phyloP scores from a whole-genome alignment of 495 filamentous ascomycete genomes.

The Hypoxylon trugodes region DNA sequence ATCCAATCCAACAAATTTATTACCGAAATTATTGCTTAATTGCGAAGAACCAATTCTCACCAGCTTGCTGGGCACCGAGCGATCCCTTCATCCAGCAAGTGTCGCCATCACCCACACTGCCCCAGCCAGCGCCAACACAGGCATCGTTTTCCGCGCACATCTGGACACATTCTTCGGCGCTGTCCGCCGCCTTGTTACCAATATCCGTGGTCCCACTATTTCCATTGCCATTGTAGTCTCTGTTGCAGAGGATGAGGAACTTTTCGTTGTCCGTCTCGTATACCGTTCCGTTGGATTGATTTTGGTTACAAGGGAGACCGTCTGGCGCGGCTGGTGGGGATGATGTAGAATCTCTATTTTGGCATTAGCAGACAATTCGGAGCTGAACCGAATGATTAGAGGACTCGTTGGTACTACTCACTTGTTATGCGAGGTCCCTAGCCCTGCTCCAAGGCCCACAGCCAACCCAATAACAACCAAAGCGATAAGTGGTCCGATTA shows the following conservation, averaged over 20 bases:
- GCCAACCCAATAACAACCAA: conserved; percentile 43
- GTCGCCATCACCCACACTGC: conserved; percentile 36
- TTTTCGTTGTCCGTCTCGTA: conserved; percentile 27
- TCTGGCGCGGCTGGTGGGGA: conserved; percentile 10
- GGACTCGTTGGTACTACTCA: not conserved
- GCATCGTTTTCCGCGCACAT: conserved; percentile 35
- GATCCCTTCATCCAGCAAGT: conserved; percentile 62
- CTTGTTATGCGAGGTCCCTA: conserved; percentile 13
- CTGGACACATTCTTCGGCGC: conserved; percentile 44
- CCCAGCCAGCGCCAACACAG: conserved; percentile 51
- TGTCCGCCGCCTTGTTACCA: conserved; percentile 28
- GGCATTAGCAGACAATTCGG: too few species aligned
- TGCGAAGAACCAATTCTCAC: conserved; percentile 54
- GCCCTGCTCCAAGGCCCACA: conserved; percentile 42
- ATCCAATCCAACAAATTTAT: not conserved
- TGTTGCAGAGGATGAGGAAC: conserved; percentile 46
- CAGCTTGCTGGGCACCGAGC: conserved; percentile 57
- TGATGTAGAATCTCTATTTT: conserved; percentile 3
- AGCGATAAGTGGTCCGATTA: conserved; percentile 35
- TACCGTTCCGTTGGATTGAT: conserved; percentile 43
- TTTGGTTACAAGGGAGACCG: too few species aligned
- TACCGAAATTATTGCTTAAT: conserved; percentile 10
- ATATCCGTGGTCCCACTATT: conserved; percentile 40
- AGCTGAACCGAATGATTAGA: too few species aligned
- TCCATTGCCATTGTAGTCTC: conserved; percentile 43